phyloP scores from a whole-genome alignment of 1,284 basidiomycete genomes.

The Pseudozyma hubeiensis region DNA sequence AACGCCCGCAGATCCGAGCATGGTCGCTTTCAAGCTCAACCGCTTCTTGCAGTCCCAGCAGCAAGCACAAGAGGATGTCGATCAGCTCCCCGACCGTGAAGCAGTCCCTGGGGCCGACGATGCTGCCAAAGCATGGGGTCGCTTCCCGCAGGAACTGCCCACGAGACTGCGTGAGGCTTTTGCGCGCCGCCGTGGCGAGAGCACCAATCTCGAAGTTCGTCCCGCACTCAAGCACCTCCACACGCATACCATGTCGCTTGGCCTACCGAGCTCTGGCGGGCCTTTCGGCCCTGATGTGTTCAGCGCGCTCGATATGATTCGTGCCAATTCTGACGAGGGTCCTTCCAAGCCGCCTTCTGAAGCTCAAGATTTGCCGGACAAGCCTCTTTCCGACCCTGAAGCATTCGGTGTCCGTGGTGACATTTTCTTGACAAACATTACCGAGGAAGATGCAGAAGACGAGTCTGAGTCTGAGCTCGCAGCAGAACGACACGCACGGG shows the following conservation, averaged over 20 bases:
- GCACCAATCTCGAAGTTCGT: constrained; percentile 9
- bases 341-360: constrained; percentile 30
- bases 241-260: constrained; percentile 57
- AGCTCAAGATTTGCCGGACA: constrained; percentile 16
- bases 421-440: constrained; percentile 22
- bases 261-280: constrained; percentile 51
- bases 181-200: constrained; percentile 27
- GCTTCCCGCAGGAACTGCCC: constrained; percentile 29
- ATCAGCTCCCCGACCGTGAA: constrained; percentile 4
- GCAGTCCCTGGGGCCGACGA: not conserved
- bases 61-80: constrained; percentile 3
- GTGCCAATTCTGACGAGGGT: constrained; percentile 39
- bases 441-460: constrained; percentile 29
- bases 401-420: constrained; percentile 6
- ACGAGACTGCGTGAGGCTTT: constrained; percentile 36
- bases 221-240: constrained; percentile 21
- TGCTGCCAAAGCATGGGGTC: constrained; percentile 9
- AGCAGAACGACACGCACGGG: not conserved
- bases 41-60: constrained; percentile 53
- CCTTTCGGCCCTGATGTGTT: constrained; percentile 56
- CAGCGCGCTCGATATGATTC: constrained; percentile 54
- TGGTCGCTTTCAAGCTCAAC: constrained; percentile 54
- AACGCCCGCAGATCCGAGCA: constrained; percentile 48
- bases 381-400: constrained; percentile 37
- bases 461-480: not conserved